Evolutionary conservation across 257 asterid genomes (phyloP), one percentile per base, ranked within the genome.

Genomic region (Apocynum venetum): DNA sequence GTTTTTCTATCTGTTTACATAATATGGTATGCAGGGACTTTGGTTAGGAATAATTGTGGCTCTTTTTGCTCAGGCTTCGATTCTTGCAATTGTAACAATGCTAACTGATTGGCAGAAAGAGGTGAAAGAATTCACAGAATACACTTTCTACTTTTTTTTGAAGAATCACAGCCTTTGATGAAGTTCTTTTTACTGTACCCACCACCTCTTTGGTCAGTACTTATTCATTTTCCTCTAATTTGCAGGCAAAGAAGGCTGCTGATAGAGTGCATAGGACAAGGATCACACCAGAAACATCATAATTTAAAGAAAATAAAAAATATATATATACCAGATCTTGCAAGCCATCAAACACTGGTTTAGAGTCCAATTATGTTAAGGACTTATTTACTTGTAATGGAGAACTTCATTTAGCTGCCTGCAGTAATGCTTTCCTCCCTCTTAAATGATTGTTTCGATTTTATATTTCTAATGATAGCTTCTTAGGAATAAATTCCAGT

Each of bases 21-120:
- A 48, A 9, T 49, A n/a, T 38, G 80, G 68, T 67, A 10, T 11
- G 9, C 71, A 80, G 84, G 84, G 84, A 61, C 81, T 80, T 4
- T 80, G 81, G 84, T 47, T 63, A 20, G 84, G 78, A 36, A 80
- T 77, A 17, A 76, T 68, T 4, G 78, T 63, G 25, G 78, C 78
- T 10, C 48, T 76, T 1, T 60, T 19, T 46, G 75, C 76, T 31
- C 84, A 81, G 72, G 49, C 78, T 19, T 53, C 76, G n/a, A 51
- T 72, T 35, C 78, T 81, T 63, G 60, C 57, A 31, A 67, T 81
- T 61, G 35, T 77, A 43, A 81, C 81, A 46, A 1, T 73, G 79
- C 17, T 4, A 51, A 81, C 76, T 7, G 52, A 73, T 8, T 81
- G 84, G 81, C 76, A 77, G 61, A 81, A 77, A 65, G 76, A 81